A percentile compares a stretch with the other conserved stretches of the same genome.
Conservation (phyloP, 805 yeast genomes). For the Ogataea populi-albae region DNA sequence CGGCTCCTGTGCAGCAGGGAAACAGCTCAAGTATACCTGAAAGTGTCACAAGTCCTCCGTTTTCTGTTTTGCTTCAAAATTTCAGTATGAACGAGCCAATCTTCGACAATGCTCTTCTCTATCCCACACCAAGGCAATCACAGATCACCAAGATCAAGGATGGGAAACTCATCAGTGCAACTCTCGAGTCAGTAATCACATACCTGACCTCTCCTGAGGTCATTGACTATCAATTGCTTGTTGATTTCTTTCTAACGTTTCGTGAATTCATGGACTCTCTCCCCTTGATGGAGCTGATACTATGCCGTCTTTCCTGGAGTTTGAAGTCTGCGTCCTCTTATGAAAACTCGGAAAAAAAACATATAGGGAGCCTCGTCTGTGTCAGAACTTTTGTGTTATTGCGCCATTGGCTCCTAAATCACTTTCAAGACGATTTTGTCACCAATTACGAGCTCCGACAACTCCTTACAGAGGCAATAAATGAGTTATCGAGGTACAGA, state of each 20-base stretch:
- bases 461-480: conserved; percentile 40
- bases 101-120: conserved; percentile 31
- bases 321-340: conserved; percentile 25
- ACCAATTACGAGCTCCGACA: conserved; percentile 46
- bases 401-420: conserved; percentile 88
- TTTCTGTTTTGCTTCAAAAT: conserved; percentile 25
- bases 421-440: conserved; percentile 81
- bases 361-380: conserved; percentile 62
- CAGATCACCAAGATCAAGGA: conserved; percentile 29
- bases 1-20: too few relatives aligned
- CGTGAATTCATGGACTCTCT: conserved; percentile 62
- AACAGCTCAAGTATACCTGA: too few relatives aligned
- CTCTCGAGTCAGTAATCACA: conserved; percentile 45
- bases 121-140: conserved; percentile 33
- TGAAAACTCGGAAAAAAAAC: conserved; percentile 26
- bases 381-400: conserved; percentile 82
- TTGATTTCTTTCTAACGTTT: conserved; percentile 85
- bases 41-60: too few relatives aligned
- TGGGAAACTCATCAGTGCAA: conserved; percentile 23
- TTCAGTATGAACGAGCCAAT: conserved; percentile 33
- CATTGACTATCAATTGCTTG: conserved; percentile 71
- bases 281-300: conserved; percentile 56
- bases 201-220: conserved; percentile 69
- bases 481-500: conserved; percentile 34
- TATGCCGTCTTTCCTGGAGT: conserved; percentile 75